Evolutionary conservation across 805 yeast genomes (phyloP).

Genomic region (Pichia kluyveri): DNA sequence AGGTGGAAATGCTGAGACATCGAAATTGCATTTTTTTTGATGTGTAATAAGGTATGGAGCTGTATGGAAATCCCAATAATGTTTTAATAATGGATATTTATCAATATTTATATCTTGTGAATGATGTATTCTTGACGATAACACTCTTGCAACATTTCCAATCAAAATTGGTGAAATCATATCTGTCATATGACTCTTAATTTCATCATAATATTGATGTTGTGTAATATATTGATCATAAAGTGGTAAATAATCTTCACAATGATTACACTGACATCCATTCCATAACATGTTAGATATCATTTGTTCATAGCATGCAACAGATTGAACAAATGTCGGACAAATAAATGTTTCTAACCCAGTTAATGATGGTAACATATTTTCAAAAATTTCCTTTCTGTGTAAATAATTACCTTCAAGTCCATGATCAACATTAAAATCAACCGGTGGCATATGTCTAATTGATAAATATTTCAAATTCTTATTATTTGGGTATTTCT

Average conservation of each 20-base stretch:
- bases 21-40: constrained; percentile 31
- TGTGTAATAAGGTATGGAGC: constrained; percentile 33
- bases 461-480: constrained; percentile 36
- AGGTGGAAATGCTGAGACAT: constrained; percentile 34
- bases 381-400: constrained; percentile 42
- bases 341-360: constrained; percentile 38
- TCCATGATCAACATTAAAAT: constrained; percentile 53
- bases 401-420: constrained; percentile 67
- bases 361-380: constrained; percentile 36
- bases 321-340: constrained; percentile 51
- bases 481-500: constrained; percentile 25
- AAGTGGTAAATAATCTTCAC: constrained; percentile 36
- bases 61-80: constrained; percentile 39
- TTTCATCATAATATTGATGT: constrained; percentile 49
- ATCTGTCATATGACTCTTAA: constrained; percentile 43
- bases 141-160: constrained; percentile 39
- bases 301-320: constrained; percentile 61
- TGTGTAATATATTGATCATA: constrained; percentile 55
- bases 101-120: constrained; percentile 18
- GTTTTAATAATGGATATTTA: constrained; percentile 24
- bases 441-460: constrained; percentile 49
- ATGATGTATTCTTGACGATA: constrained; percentile 27
- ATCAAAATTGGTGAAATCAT: constrained; percentile 50
- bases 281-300: constrained; percentile 70
- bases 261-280: constrained; percentile 59